Base-by-base conservation (phyloP, 306 rosid genomes). In the Begonia loranthoides region DNA sequence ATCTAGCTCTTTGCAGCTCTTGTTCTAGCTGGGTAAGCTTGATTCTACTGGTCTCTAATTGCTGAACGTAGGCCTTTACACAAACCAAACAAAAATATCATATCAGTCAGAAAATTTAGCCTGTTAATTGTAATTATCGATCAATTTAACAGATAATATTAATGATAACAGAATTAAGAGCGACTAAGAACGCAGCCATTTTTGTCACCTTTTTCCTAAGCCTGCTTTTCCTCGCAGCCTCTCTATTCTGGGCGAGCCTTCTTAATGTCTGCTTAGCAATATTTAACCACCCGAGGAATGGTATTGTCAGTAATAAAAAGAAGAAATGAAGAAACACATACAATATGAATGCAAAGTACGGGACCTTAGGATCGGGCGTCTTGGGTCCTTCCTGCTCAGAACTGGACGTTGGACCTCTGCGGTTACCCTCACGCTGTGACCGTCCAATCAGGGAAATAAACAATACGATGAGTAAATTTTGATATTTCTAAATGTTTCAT, bases 1-100 rank as follows among this genome's bases (percentile, higher is more conserved):
- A 95, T 41, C 99, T 69, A 14, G 99, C 99, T 60, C 99, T 81
- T 66, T 86, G 99, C 56, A 90, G 99, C 86, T 90, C 99, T 71
- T 90, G 99, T 79, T 90, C 99, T 40, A 90, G 73, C 54, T 86
- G 94, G 46, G 88, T 90, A 66, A 90, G 64, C 79, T 90, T 90
- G 78, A 90, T 76, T 49, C 99, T 94, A 74, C 99, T 90, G 62
- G 83, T 86, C 75, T 90, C 99, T 69, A 90, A 55, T 52, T 86
- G 99, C 74, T 90, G 99, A 56, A 90, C 99, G 63, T 90, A 86
- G 14, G 95, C 99, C 99, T 90, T 55, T 49, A 61, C 10, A 55
- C 13, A 57, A 54, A 51, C 34, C 17, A 50, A 47, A 61, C 9
- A 60, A 43, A 43, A 43, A n/a, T 43, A 10, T 43, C 7, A 43